Conservation (phyloP, 305 asterid genomes). For the Andrographis paniculata region DNA sequence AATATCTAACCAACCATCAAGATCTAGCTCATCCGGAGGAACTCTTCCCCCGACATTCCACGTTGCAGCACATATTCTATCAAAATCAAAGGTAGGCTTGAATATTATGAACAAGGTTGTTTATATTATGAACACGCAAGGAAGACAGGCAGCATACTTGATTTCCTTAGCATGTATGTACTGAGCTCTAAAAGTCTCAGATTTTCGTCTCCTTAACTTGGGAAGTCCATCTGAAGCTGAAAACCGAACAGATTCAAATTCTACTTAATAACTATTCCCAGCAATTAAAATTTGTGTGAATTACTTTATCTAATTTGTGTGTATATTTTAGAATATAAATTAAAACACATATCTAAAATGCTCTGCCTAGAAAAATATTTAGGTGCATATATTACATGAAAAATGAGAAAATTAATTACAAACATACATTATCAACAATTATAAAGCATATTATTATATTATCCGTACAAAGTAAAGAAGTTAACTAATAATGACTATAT, state of each 20-base stretch:
- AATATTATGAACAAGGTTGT: conserved; percentile 6
- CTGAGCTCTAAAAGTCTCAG: conserved; percentile 82
- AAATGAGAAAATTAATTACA: too few relatives aligned
- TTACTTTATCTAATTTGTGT: too few relatives aligned
- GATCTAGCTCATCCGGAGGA: conserved; percentile 80
- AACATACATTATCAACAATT: too few relatives aligned
- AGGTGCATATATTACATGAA: too few relatives aligned
- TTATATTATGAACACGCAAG: conserved; percentile 18
- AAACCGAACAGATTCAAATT: conserved; percentile 17
- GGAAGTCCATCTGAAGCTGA: conserved; percentile 47
- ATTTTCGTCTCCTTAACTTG: conserved; percentile 62
- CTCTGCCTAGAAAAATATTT: too few relatives aligned
- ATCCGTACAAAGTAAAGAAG: too few relatives aligned
- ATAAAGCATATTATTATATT: too few relatives aligned
- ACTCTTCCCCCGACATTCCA: conserved; percentile 85
- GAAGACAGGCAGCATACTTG: conserved; percentile 39
- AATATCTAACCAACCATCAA: conserved; percentile 79
- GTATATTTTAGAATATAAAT: too few relatives aligned
- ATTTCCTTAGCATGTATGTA: conserved; percentile 71
- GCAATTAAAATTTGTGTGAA: conserved; percentile 1
- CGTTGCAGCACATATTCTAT: conserved; percentile 82
- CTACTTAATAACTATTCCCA: conserved; percentile 14
- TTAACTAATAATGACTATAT: too few relatives aligned
- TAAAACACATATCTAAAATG: too few relatives aligned
- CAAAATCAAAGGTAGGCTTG: conserved; percentile 10